Evolutionary conservation across 768 basidiomycete species (phyloP).

Genomic region (Rubroboletus satanas): DNA sequence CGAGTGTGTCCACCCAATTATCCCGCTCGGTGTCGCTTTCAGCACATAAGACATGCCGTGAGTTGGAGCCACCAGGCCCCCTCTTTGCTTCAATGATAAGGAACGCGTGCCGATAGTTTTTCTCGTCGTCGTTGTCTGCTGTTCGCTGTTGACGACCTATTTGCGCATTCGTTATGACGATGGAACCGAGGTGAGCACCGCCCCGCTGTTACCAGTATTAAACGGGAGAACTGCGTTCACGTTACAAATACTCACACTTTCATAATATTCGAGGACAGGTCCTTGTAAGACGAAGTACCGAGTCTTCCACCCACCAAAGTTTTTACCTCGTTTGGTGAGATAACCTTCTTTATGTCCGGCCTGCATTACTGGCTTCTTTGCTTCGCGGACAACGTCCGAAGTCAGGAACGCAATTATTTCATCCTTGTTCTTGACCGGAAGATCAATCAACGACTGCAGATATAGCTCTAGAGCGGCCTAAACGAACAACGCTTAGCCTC

Average conservation of each 20-base stretch:
- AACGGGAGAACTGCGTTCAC: conserved; percentile 7
- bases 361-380: conserved; percentile 73
- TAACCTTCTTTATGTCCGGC: conserved; percentile 92
- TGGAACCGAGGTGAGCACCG: conserved; percentile 87
- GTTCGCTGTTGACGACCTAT: conserved; percentile 90
- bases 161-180: conserved; percentile 85
- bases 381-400: conserved; percentile 77
- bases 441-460: conserved; percentile 74
- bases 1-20: conserved; percentile 90
- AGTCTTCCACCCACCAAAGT: conserved; percentile 97
- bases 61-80: conserved; percentile 60
- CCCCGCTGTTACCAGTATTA: conserved; percentile 57
- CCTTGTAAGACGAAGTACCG: conserved; percentile 93
- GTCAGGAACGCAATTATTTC: conserved; percentile 92
- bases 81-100: conserved; percentile 89
- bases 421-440: conserved; percentile 82
- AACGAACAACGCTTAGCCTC: conserved; percentile 7
- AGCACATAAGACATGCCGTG: conserved; percentile 92
- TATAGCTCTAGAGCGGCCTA: conserved; percentile 81
- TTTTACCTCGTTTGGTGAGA: conserved; percentile 93
- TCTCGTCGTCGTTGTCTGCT: conserved; percentile 68
- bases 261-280: conserved; percentile 89
- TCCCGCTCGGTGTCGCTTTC: conserved; percentile 94
- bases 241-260: conserved; percentile 65
- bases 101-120: conserved; percentile 95